Evolutionary conservation across 805 yeast species (phyloP), one percentile per base, ranked within the genome.

Genomic region (Zygotorulaspora sp.): DNA sequence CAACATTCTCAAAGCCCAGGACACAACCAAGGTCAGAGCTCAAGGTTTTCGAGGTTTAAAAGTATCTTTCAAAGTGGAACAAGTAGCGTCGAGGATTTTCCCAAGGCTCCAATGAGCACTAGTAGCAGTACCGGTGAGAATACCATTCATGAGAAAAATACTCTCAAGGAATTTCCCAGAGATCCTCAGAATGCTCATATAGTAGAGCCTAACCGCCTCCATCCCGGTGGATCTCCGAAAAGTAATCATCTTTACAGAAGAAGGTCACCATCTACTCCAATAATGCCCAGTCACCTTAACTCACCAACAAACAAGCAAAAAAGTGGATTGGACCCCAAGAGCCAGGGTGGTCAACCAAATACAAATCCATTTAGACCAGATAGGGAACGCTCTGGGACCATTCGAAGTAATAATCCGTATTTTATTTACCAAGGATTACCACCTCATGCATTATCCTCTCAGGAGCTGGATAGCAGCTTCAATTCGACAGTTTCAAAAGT

Each of bases 371-470:
- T 49, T 24, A 36, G 41, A 13, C 29, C 25, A 9, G 41, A 36
- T 4, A 32, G 35, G 23, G 43, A 40, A 19, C 38, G 38, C 14
- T 29, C 30, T 25, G 35, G 35, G 10, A 37, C 45, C 7, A 35
- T 35, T 14, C 41, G 45, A 31, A 32, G 45, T 34, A 42, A 40
- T 32, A 75, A 70, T 51, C 72, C 75, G 16, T 76, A 77, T 53
- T 76, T 76, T 56, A 72, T 70, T 4, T 75, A 72, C 48, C 81
- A 76, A 47, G 81, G 82, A 1, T 53, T 72, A 7, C 80, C 82
- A 3, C 78, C 77, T 2, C 81, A 76, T 47, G 67, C 61, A 26
- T 31, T 43, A 32, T 43, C 53, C 17, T 48, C 46, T 24, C 51
- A 41, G 38, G 52, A 43, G 23, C 30, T 44, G 20, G 46, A 43